Conservation (phyloP, 2,329 filamentous ascomycete species). For the Aureobasidium sp. region DNA sequence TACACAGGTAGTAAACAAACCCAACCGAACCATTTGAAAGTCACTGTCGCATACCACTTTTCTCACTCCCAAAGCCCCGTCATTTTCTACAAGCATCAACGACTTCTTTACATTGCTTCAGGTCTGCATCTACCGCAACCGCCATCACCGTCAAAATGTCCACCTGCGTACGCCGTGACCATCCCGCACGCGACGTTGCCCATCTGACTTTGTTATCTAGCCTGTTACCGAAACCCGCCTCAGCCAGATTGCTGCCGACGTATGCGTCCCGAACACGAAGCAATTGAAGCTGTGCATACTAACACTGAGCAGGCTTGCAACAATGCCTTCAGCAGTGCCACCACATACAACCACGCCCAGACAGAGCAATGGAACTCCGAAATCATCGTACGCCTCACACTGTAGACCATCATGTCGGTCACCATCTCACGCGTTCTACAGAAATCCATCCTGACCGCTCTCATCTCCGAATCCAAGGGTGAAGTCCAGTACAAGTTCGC, state of each 20-base stretch:
- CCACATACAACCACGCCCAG: slow-evolving; percentile 79
- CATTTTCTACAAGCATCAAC: no score
- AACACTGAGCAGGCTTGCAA: slow-evolving; percentile 63
- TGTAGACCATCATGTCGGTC: slow-evolving; percentile 27
- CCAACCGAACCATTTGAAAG: background rate
- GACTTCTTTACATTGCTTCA: no score
- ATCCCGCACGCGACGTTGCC: background rate
- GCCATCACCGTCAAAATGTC: slow-evolving; percentile 5
- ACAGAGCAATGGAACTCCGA: slow-evolving; percentile 83
- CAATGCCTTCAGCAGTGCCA: slow-evolving; percentile 62
- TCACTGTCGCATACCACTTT: background rate
- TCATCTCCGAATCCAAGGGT: slow-evolving; percentile 65
- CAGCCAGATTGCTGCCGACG: slow-evolving; percentile 78
- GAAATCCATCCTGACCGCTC: slow-evolving; percentile 69
- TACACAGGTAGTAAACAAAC: slow-evolving; percentile 5
- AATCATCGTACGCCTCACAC: slow-evolving; percentile 68
- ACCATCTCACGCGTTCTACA: slow-evolving; percentile 30
- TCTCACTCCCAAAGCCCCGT: background rate
- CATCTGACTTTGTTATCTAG: slow-evolving; percentile 36
- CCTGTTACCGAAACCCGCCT: slow-evolving; percentile 70
- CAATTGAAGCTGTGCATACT: background rate
- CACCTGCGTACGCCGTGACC: background rate
- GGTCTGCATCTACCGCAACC: no score
- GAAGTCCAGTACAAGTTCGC: slow-evolving; percentile 75
- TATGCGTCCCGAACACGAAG: slow-evolving; percentile 29